Base-by-base conservation (phyloP, 2,329 filamentous ascomycete species). In the Aspergillus costaricaensis region DNA sequence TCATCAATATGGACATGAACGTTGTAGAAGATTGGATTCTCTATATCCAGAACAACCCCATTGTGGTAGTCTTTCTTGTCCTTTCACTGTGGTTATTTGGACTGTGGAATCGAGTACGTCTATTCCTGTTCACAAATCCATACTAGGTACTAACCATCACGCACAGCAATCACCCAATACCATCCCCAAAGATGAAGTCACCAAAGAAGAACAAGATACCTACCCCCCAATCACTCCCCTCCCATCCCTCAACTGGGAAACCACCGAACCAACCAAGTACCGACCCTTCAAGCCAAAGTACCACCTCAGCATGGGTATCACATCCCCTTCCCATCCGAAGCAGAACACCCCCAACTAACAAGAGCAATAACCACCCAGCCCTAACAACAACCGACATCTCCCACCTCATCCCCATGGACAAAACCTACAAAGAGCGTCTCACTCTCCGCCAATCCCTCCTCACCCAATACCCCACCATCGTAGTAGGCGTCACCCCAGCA, bases 271-370 rank as follows among this genome's bases (percentile, higher is more conserved):
- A 0, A 68, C 85, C 39, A 80, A 83, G 59, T 69, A 86, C 10
- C 77, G 86, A 14, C 82, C 84, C 0, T 87, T 87, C 72, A 87
- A 85, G 70, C 81, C 84, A 5, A 86, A 82, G 65, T 88, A 85
- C 68, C 81, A 88, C 68, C 72, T 88, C 54, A 87, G 86, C 5
- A 88, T 88, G 86, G 83, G 85, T 86, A 41, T 19, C 12, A 14
- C 3, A 27, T 17, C 7, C 19, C 27, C 25, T 38, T 12, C 15
- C 30, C 3, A 41, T 4, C 32, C 49, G 21, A 15, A 10, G 38
- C 10, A 3, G 14, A 6, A 9, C 14, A 10, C 8, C 12, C 14
- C n/a, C 52, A 52, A 59, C 54, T 55, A 57, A 60, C 41, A 54
- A 36, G 3, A 36, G 36, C 49, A 54, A 48, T 25, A 25, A 25